phyloP scores from a whole-genome alignment of 1,139 yeast genomes.

The Debaryomyces udenii region DNA sequence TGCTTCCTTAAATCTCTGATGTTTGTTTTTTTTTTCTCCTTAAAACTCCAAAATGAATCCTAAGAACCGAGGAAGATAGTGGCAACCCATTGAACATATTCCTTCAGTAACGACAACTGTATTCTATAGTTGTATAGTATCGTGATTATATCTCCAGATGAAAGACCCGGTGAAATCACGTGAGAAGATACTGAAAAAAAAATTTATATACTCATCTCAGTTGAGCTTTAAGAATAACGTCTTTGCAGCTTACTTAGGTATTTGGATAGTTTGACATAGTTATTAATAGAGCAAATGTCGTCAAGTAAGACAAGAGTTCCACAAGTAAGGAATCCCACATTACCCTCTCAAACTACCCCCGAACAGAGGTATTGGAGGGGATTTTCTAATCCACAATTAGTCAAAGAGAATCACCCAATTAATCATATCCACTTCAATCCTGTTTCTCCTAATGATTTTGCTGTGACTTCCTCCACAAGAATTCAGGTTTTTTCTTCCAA shows the following conservation, averaged over 20 bases:
- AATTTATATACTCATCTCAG: conserved; percentile 7
- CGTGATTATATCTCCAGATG: too few species aligned
- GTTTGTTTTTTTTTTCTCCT: too few species aligned
- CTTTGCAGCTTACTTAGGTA: conserved; percentile 1
- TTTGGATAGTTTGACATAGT: conserved; percentile 3
- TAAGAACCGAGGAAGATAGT: too few species aligned
- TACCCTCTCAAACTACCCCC: conserved; percentile 82
- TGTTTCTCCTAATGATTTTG: conserved; percentile 84
- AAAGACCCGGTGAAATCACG: too few species aligned
- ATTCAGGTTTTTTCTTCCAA: conserved; percentile 91
- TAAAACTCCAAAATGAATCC: too few species aligned
- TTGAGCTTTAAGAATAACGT: too few species aligned
- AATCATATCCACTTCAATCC: conserved; percentile 89
- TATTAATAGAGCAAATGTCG: conserved; percentile 58
- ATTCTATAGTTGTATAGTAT: too few species aligned
- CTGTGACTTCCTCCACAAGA: conserved; percentile 88
- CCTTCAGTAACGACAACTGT: too few species aligned
- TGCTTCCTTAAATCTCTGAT: too few species aligned
- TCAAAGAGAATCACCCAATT: conserved; percentile 92
- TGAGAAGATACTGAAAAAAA: conserved; percentile 1
- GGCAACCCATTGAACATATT: too few species aligned
- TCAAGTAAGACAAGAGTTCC: conserved; percentile 71
- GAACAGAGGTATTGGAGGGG: conserved; percentile 96
- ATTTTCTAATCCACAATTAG: conserved; percentile 77
- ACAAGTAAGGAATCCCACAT: conserved; percentile 70